Evolutionary conservation across 352 stramenopile genomes (phyloP), one percentile per base, ranked within the genome.

Genomic region (Globisporangium sylvaticum): DNA sequence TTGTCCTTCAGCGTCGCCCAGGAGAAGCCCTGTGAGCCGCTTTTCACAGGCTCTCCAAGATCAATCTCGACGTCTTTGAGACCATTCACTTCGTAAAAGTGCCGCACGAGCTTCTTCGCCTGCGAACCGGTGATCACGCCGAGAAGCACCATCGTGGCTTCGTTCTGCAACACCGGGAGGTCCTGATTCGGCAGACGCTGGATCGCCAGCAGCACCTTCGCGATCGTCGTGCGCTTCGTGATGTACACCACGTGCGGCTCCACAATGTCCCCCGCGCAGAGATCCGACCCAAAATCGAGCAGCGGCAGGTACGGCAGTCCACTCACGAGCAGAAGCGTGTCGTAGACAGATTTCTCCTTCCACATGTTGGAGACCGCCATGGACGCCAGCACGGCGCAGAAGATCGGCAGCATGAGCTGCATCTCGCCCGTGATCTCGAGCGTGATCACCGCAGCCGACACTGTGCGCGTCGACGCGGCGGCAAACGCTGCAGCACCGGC

Each of bases 391-490:
- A 84, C 79, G 3, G 83, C 75, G 68, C 84, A 88, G 63, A 96
- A 95, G 62, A 95, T 79, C 2, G 88, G 88, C 22, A 94, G 78
- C 60, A 95, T 92, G 64, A 95, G 73, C 6, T 79, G 77, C 76
- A 96, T 94, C 34, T 86, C 78, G 14, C 87, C 74, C 25, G 89
- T 96, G 66, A 96, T 88, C 68, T 96, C 89, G 39, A 96, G 71
- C 2, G 88, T 90, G 67, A 96, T 96, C 46, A 96, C 89, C 1
- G 87, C 88, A 12, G 90, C 85, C 3, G 85, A 95, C 1, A 97
- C 74, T 1, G 90, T 89, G 12, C 88, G 76, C 10, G 90, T 97
- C 3, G 84, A 81, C 18, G 81, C 84, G 3, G 72, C 80, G 0
- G 84, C 77, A 46, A 93, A 93, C 4, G 86, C 83, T 1, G 89